Evolutionary conservation across 345 rosid genomes (phyloP), one percentile per base, ranked within the genome.

Genomic region (Atalantia buxifolia): DNA sequence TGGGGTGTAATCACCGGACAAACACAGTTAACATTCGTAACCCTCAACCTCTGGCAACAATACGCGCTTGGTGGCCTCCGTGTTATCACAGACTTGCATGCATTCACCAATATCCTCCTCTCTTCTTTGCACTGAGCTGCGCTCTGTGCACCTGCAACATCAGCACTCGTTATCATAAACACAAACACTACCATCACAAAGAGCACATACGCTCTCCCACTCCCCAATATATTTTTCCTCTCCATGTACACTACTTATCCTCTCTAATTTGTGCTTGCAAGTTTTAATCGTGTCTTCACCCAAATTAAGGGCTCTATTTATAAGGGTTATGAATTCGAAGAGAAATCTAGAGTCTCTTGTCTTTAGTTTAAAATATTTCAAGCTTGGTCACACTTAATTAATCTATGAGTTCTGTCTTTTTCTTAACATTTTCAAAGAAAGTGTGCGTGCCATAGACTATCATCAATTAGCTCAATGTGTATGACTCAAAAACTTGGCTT

Each of bases 1-100:
- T 81, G 74, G 7, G 80, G 81, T 3, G 84, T 81, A 30, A 81
- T 74, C 0, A 71, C 42, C 0, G 81, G 75, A 50, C 84, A 77
- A 67, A 81, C 84, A 10, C 84, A 77, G 18, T 57, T 78, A 30
- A 59, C 36, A 4, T 72, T 77, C 8, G 74, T 66, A 10, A 66
- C 80, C 78, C 84, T 71, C 21, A 77, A 33, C 19, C 75, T 33
- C 4, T 55, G 21, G 3, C 84, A 81, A 22, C 80, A 81, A 38
- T 64, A 36, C 10, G 72, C 63, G n/a, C 74, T 63, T 0, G 80
- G 75, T 10, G 56, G 59, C 53, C 45, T 42, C n/a, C 80, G 59
- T 14, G 35, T 27, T 2, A 77, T 6, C 81, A 81, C 64, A 1
- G 70, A 66, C 64, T 62, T 66, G 69, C 80, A 81, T 0, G 66